Percentiles rank a stretch among this genome's conserved stretches.
Conservation (phyloP, 2,329 filamentous ascomycete species). For the Curvularia verruculosa region DNA sequence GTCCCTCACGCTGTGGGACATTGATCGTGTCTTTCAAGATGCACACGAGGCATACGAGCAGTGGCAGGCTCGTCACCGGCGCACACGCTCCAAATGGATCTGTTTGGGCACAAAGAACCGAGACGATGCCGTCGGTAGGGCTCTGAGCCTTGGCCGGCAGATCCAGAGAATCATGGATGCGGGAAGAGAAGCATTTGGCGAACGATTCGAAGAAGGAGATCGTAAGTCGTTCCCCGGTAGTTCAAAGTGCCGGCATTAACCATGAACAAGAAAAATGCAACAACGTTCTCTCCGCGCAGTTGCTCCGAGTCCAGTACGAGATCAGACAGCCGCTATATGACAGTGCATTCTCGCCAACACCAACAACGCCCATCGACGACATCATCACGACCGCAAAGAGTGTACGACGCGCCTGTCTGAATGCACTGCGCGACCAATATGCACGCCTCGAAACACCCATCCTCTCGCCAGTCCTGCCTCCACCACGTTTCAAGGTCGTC, state of each 20-base stretch:
- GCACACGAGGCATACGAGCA: slow-evolving; percentile 43
- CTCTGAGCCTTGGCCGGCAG: slow-evolving; percentile 35
- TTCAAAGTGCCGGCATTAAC: slow-evolving; percentile 20
- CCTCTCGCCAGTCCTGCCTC: slow-evolving; percentile 34
- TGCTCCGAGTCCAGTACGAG: slow-evolving; percentile 43
- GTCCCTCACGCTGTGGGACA: slow-evolving; percentile 44
- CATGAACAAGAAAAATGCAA: slow-evolving; percentile 38
- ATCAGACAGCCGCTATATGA: slow-evolving; percentile 40
- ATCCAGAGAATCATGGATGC: slow-evolving; percentile 36
- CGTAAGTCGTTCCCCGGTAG: slow-evolving; percentile 22
- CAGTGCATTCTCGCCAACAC: slow-evolving; percentile 29
- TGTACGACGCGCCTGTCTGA: slow-evolving; percentile 41
- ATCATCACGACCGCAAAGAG: slow-evolving; percentile 40
- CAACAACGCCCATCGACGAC: slow-evolving; percentile 34
- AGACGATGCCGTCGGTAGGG: slow-evolving; percentile 37
- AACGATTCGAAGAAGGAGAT: slow-evolving; percentile 42
- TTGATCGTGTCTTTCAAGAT: slow-evolving; percentile 45
- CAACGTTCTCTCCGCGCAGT: slow-evolving; percentile 38
- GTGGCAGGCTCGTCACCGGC: slow-evolving; percentile 30
- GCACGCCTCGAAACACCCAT: slow-evolving; percentile 31
- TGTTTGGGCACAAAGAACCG: slow-evolving; percentile 32
- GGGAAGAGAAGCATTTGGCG: slow-evolving; percentile 36
- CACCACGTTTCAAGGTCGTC: slow-evolving; percentile 43
- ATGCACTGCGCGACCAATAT: slow-evolving; percentile 39
- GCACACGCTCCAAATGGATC: slow-evolving; percentile 33